A percentile compares a stretch with the other conserved stretches of the same genome.
Conservation (phyloP, 169 alveolate genomes). For the Blepharisma undulans region DNA sequence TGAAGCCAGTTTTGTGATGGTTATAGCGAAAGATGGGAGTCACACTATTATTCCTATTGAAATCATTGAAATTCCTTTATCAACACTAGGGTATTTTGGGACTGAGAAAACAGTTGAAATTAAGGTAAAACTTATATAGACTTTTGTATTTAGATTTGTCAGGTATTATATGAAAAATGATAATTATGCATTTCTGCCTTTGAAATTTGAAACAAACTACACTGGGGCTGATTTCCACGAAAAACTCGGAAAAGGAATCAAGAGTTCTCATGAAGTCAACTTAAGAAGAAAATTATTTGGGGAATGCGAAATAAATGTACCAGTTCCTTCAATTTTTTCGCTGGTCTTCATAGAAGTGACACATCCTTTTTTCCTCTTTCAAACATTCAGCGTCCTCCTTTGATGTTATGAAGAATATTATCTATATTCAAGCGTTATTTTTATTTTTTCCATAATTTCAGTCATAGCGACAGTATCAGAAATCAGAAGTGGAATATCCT, state of each 20-base stretch:
- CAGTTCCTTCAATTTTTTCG: slow-evolving; percentile 37
- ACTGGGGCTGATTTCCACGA: not conserved
- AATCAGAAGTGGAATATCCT: slow-evolving; percentile 41
- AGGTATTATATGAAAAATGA: not conserved
- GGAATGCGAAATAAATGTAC: slow-evolving; percentile 27
- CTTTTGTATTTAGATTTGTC: not conserved
- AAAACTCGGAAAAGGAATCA: not conserved
- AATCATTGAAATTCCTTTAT: not conserved
- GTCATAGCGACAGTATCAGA: slow-evolving; percentile 39
- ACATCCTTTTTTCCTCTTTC: slow-evolving; percentile 72
- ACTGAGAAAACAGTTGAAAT: not conserved
- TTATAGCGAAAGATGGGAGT: slow-evolving; percentile 5
- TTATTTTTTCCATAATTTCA: slow-evolving; percentile 45
- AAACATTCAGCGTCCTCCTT: slow-evolving; percentile 68
- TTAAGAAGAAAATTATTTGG: slow-evolving; percentile 32
- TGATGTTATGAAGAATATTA: slow-evolving; percentile 61
- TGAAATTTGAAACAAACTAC: not conserved
- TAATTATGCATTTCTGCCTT: not conserved
- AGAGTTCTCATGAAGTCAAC: not conserved
- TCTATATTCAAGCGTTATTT: slow-evolving; percentile 57
- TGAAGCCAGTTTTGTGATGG: not conserved
- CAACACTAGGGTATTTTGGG: not conserved
- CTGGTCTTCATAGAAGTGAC: slow-evolving; percentile 46
- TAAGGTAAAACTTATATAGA: not conserved
- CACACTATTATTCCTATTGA: not conserved